A percentile compares a stretch with the other conserved stretches of the same genome.
phyloP scores from a whole-genome alignment of 2,329 filamentous ascomycete genomes.

The Ustulina deusta region DNA sequence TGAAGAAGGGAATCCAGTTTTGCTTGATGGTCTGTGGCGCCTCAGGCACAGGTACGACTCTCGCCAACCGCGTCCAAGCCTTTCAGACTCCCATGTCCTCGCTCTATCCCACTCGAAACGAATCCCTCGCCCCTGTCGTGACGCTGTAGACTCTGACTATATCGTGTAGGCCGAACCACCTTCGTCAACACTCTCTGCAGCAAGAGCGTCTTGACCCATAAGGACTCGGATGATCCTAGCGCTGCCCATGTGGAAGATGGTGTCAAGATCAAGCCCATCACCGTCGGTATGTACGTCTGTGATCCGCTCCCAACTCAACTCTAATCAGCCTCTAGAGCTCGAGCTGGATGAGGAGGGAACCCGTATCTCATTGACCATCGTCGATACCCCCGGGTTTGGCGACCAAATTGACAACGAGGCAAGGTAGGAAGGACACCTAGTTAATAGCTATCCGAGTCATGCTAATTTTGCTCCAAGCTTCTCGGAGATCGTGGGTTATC shows the following conservation, averaged over 20 bases:
- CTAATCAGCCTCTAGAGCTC: conserved; percentile 70
- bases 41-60: conserved; percentile 88
- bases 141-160: conserved; percentile 21
- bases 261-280: conserved; percentile 98
- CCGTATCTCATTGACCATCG: conserved; percentile 96
- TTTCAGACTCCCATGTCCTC: conserved; percentile 4
- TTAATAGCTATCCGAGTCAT: conserved; percentile 9
- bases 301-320: conserved; percentile 40
- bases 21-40: conserved; percentile 99
- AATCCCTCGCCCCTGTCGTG: conserved; percentile 16
- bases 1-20: conserved; percentile 99
- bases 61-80: conserved; percentile 33
- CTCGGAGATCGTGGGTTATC: conserved; percentile 96
- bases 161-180: conserved; percentile 83
- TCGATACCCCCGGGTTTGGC: conserved; percentile 97
- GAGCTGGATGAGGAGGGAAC: conserved; percentile 99
- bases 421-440: conserved; percentile 68
- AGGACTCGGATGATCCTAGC: conserved; percentile 90
- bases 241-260: conserved; percentile 94
- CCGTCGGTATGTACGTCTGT: conserved; percentile 77
- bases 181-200: conserved; percentile 99
- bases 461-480: conserved; percentile 69
- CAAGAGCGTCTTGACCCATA: conserved; percentile 89
- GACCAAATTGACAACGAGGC: conserved; percentile 99
- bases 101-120: conserved; percentile 21